These are phyloP conservation scores for Phytopythium mirpurense DNA, from an alignment of 352 stramenopile species.

Conservation along the genomic window DNA sequence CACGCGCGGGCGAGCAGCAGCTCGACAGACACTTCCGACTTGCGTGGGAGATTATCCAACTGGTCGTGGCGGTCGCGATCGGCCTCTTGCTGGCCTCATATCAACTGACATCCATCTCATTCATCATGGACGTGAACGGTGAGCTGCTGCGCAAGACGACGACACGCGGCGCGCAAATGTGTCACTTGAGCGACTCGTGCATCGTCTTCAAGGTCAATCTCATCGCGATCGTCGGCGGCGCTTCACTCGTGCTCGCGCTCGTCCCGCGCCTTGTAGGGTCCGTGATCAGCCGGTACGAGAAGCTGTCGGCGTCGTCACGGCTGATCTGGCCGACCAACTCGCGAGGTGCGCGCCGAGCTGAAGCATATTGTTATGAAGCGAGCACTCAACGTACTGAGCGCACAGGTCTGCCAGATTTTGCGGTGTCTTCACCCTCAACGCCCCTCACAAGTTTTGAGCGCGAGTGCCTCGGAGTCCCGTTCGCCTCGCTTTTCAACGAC, in stretches of 20 bases:
- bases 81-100: slow-evolving; percentile 7
- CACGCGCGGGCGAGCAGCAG: slow-evolving; percentile 15
- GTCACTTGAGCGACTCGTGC: slow-evolving; percentile 19
- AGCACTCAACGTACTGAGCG: no score
- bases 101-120: slow-evolving; percentile 10
- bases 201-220: slow-evolving; percentile 20
- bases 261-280: neutral
- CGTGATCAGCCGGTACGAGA: neutral
- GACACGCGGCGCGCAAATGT: slow-evolving; percentile 16
- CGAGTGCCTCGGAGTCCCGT: slow-evolving; percentile 18
- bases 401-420: no score
- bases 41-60: slow-evolving; percentile 22
- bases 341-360: neutral
- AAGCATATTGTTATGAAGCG: neutral
- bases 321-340: neutral
- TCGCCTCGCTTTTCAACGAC: slow-evolving; percentile 21
- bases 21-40: slow-evolving; percentile 22
- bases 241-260: neutral
- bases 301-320: neutral
- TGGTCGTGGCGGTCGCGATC: slow-evolving; percentile 11
- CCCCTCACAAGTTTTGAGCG: slow-evolving; percentile 20
- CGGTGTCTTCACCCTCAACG: no score
- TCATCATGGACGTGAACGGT: slow-evolving; percentile 19
- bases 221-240: slow-evolving; percentile 9
- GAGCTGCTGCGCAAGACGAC: slow-evolving; percentile 26